Percentiles rank a stretch among this genome's conserved stretches.
phyloP scores from a whole-genome alignment of 768 basidiomycete species.

The Agrocybe praecox region DNA sequence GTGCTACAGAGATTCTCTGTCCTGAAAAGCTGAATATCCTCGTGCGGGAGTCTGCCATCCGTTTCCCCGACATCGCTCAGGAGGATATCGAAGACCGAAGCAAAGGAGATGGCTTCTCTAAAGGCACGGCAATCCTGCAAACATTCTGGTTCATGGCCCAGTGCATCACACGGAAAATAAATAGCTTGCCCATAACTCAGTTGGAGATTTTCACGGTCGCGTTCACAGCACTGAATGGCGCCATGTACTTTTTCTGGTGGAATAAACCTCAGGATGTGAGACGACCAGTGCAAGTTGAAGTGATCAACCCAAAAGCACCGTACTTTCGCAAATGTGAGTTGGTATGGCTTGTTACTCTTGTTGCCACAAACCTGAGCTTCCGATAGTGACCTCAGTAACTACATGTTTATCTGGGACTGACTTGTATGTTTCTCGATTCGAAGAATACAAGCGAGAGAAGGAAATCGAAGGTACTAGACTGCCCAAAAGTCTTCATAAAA shows the following conservation, averaged over 20 bases:
- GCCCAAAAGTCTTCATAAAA: background rate
- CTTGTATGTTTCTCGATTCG: background rate
- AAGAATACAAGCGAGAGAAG: background rate
- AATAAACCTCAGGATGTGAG: conserved; percentile 9
- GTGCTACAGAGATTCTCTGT: background rate
- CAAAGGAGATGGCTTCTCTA: conserved; percentile 33
- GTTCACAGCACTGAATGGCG: conserved; percentile 27
- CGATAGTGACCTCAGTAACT: background rate
- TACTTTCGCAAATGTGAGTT: background rate
- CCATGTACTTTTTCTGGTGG: conserved; percentile 36
- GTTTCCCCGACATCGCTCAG: conserved; percentile 11
- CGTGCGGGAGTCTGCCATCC: conserved; percentile 4
- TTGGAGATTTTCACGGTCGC: conserved; percentile 36
- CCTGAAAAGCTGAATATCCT: conserved; percentile 8
- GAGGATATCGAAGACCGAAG: conserved; percentile 17
- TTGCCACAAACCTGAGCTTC: background rate
- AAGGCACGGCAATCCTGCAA: conserved; percentile 30
- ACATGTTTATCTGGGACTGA: background rate
- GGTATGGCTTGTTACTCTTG: background rate
- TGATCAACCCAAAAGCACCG: background rate
- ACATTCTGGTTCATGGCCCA: conserved; percentile 33
- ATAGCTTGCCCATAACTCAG: conserved; percentile 28
- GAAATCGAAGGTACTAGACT: background rate
- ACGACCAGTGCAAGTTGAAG: background rate
- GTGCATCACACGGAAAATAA: conserved; percentile 20